Conservation (phyloP, 2,329 filamentous ascomycete species). For the Fusarium burgessii region DNA sequence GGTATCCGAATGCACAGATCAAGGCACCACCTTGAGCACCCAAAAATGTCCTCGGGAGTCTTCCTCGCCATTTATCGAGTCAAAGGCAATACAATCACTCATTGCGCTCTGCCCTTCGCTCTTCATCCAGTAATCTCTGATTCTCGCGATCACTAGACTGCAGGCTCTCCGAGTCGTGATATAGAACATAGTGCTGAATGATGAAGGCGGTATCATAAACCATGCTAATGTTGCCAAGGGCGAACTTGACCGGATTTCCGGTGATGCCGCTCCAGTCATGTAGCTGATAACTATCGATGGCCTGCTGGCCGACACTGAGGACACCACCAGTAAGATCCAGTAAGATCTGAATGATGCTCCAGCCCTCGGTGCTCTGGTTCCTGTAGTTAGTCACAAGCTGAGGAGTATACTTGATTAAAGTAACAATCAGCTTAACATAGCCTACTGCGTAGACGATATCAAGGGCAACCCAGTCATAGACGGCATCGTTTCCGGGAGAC, state of each 20-base stretch:
- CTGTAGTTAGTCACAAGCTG: slow-evolving; percentile 86
- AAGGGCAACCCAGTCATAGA: slow-evolving; percentile 69
- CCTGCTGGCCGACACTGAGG: slow-evolving; percentile 82
- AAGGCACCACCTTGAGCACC: not conserved
- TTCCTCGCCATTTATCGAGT: not conserved
- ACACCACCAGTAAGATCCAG: slow-evolving; percentile 86
- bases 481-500: slow-evolving; percentile 53
- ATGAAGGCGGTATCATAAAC: slow-evolving; percentile 90
- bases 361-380: slow-evolving; percentile 86
- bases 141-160: slow-evolving; percentile 31
- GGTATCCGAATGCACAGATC: slow-evolving; percentile 14
- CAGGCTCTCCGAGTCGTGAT: slow-evolving; percentile 53
- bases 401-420: slow-evolving; percentile 92
- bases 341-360: slow-evolving; percentile 87
- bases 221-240: slow-evolving; percentile 86
- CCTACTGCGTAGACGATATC: slow-evolving; percentile 77
- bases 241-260: slow-evolving; percentile 92
- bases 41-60: not conserved
- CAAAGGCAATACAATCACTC: not conserved
- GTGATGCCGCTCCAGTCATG: slow-evolving; percentile 90
- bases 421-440: slow-evolving; percentile 90
- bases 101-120: slow-evolving; percentile 42
- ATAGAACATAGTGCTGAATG: slow-evolving; percentile 87
- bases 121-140: slow-evolving; percentile 47
- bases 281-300: slow-evolving; percentile 86